Percentiles rank a stretch among this genome's conserved stretches.
Evolutionary conservation across 345 rosid species (phyloP).

Genomic region (Euphorbia tirucalli): DNA sequence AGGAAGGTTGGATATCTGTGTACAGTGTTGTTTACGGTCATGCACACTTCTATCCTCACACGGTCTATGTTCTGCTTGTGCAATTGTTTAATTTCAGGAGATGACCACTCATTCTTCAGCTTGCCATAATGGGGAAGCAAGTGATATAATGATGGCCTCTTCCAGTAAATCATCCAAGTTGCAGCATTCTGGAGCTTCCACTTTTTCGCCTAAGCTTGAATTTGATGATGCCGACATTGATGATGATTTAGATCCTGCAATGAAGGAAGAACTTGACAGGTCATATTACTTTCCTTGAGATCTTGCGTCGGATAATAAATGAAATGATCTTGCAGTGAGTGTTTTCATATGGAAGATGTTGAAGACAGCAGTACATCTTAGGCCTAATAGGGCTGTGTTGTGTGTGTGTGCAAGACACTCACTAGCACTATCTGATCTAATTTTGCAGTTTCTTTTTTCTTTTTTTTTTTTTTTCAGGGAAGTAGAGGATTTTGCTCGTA

Average conservation of each 20-base stretch:
- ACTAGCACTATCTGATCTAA: not conserved
- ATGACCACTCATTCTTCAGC: constrained; percentile 28
- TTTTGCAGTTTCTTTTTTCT: not conserved
- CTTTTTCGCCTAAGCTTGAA: constrained; percentile 41
- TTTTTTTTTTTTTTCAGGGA: constrained; percentile 44
- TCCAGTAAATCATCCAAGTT: constrained; percentile 38
- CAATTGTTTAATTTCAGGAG: constrained; percentile 38
- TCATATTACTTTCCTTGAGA: constrained; percentile 21
- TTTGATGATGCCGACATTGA: constrained; percentile 63
- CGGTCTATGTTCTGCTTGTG: no score
- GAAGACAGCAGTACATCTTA: not conserved
- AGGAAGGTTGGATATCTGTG: constrained; percentile 41
- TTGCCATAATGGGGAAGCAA: constrained; percentile 36
- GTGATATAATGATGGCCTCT: constrained; percentile 34
- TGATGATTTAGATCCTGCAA: constrained; percentile 87
- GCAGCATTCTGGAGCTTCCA: constrained; percentile 37
- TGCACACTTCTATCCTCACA: not conserved
- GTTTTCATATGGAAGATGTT: constrained; percentile 2
- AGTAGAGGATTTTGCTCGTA: constrained; percentile 88
- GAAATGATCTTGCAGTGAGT: not conserved
- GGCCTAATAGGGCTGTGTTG: not conserved
- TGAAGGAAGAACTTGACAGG: constrained; percentile 80
- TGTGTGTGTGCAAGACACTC: not conserved
- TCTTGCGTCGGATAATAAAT: not conserved
- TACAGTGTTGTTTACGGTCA: not conserved